These are phyloP conservation scores for Scorias spongiosa DNA, from an alignment of 2,329 filamentous ascomycete species.

Conservation along the genomic window DNA sequence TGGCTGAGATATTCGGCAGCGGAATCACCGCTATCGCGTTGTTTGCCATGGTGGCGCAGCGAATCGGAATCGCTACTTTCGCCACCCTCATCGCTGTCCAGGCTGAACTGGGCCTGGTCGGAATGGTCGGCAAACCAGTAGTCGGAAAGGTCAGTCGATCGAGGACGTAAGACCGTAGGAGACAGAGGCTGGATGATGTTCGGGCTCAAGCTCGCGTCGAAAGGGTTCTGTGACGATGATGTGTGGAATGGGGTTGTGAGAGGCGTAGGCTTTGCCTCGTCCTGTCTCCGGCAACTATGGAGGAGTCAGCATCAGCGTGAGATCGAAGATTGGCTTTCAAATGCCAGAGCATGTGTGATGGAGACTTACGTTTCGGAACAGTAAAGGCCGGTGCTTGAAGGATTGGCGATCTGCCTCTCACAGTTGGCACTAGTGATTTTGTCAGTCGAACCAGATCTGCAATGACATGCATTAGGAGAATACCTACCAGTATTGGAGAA, in stretches of 20 bases:
- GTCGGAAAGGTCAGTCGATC: constrained; percentile 27
- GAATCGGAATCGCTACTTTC: constrained; percentile 1
- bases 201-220: constrained; percentile 15
- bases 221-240: constrained; percentile 18
- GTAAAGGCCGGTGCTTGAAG: constrained; percentile 45
- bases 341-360: not conserved
- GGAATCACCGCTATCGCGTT: constrained; percentile 19
- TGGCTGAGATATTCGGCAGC: constrained; percentile 28
- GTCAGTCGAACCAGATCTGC: not conserved
- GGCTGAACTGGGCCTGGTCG: constrained; percentile 2
- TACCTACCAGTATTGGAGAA: constrained; percentile 37
- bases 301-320: not conserved
- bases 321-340: not conserved
- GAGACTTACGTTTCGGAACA: constrained; percentile 46
- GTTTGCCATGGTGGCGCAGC: constrained; percentile 4
- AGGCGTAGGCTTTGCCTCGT: constrained; percentile 22
- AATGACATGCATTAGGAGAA: not conserved
- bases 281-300: constrained; percentile 29
- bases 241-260: constrained; percentile 9
- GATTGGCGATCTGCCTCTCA: constrained; percentile 49
- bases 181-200: constrained; percentile 34
- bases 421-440: constrained; percentile 39
- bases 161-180: constrained; percentile 26
- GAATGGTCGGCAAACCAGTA: constrained; percentile 15
- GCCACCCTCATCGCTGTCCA: constrained; percentile 1